phyloP scores from a whole-genome alignment of 2,329 filamentous ascomycete genomes.

The Paracorniculantispora psalliotae region DNA sequence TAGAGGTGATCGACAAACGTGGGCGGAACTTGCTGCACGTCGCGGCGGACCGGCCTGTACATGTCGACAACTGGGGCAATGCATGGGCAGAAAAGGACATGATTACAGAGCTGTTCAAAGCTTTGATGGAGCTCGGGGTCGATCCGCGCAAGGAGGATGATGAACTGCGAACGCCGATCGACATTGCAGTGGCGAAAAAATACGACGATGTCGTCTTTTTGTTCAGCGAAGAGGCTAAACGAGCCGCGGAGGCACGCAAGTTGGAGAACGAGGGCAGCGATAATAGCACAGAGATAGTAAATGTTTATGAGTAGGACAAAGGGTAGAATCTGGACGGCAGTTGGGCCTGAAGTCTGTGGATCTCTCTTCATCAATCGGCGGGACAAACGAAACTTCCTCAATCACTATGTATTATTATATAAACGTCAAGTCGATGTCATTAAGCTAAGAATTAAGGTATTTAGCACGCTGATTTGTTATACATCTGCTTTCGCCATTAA shows the following conservation, averaged over 20 bases:
- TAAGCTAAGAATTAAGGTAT: too few species aligned
- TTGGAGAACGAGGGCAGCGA: too few species aligned
- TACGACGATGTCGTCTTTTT: conserved; percentile 18
- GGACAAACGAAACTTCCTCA: too few species aligned
- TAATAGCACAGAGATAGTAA: too few species aligned
- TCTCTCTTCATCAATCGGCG: too few species aligned
- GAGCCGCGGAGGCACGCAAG: neutral
- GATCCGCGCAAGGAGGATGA: conserved; percentile 20
- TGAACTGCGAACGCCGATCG: conserved; percentile 18
- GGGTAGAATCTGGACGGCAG: too few species aligned
- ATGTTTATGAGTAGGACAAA: too few species aligned
- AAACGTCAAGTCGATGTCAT: too few species aligned
- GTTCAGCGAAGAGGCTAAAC: conserved; percentile 15
- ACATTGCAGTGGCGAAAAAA: conserved; percentile 24
- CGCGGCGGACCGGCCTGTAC: conserved; percentile 2
- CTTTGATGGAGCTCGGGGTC: conserved; percentile 18
- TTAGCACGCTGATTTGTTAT: neutral
- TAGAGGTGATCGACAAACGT: conserved; percentile 13
- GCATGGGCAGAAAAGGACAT: neutral
- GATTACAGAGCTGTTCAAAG: conserved; percentile 13
- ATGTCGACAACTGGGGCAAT: neutral
- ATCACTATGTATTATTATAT: too few species aligned
- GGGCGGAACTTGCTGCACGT: conserved; percentile 22
- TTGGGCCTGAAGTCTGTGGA: too few species aligned
- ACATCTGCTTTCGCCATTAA: neutral